phyloP scores from a whole-genome alignment of 306 rosid species.

The Cucurbita ficifolia region DNA sequence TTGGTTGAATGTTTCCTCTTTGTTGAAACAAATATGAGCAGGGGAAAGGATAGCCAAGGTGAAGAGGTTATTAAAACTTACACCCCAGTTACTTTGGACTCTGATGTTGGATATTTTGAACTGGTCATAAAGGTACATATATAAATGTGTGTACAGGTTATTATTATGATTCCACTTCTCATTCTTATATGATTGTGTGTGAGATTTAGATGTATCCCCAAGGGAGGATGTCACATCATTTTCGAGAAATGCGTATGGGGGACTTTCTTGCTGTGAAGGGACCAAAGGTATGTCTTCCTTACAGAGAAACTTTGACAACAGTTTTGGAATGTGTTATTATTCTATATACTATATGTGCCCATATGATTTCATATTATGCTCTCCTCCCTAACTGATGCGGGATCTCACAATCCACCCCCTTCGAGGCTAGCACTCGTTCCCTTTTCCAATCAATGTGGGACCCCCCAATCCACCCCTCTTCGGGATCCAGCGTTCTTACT shows the following conservation, averaged over 20 bases:
- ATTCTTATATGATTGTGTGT: background rate
- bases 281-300: conserved; percentile 51
- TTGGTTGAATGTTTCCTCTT: background rate
- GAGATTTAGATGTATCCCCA: conserved; percentile 78
- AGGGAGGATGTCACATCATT: conserved; percentile 99
- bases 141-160: background rate
- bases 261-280: conserved; percentile 76
- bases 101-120: conserved; percentile 82
- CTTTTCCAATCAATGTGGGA: no score
- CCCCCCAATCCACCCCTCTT: no score
- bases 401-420: no score
- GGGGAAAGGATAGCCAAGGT: conserved; percentile 82
- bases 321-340: background rate
- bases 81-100: conserved; percentile 90
- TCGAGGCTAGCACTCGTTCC: no score
- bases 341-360: no score
- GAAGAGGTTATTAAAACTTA: conserved; percentile 82
- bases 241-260: conserved; percentile 85
- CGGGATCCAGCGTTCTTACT: no score
- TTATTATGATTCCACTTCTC: background rate
- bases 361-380: no score
- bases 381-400: no score
- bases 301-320: background rate
- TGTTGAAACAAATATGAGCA: conserved; percentile 17
- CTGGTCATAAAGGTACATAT: conserved; percentile 71